Evolutionary conservation across 805 yeast species (phyloP), one percentile per base, ranked within the genome.

Genomic region (Cyberlindnera samutprakarnensis): DNA sequence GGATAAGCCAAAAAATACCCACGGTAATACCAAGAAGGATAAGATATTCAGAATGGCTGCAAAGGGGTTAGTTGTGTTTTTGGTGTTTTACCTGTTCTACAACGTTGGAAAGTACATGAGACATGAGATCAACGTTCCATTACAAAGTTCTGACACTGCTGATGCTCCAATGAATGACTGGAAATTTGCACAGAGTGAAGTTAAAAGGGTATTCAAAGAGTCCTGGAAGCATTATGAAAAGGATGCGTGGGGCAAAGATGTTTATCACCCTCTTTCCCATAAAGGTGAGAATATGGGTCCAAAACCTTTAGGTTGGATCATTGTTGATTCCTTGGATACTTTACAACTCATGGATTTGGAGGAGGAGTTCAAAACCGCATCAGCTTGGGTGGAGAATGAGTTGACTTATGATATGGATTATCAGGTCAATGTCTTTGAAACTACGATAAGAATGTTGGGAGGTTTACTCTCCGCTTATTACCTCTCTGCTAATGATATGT

Each of bases 361-460:
- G 6, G 76, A 72, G 8, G 87, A 83, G 47, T 61, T 81, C 20
- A 56, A 54, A 23, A 66, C 71, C 18, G 88, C 94, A 6, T 70
- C 74, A 38, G 52, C 70, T 5, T 88, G 95, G 95, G 80, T 88
- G 30, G 66, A 69, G 29, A 60, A 76, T 35, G 85, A 74, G 31
- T 63, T 88, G 42, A 66, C 65, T 32, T 87, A 84, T 51, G 73
- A 76, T 44, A 72, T 83, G 44, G 82, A 85, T 51, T 72, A 77
- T 39, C 70, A 70, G 22, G 92, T 85, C 25, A 86, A 80, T 51
- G 78, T 86, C 6, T 88, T 88, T 57, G 96, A 87, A 53, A 86
- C 96, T n/a, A 85, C 96, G 6, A 87, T 85, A 42, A 68, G 96
- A 52, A 85, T 88, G 94, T 61, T 88, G 17, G 96, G 96, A 27